Conservation (phyloP, 768 basidiomycete genomes). For the Pleurotus cornucopiae region DNA sequence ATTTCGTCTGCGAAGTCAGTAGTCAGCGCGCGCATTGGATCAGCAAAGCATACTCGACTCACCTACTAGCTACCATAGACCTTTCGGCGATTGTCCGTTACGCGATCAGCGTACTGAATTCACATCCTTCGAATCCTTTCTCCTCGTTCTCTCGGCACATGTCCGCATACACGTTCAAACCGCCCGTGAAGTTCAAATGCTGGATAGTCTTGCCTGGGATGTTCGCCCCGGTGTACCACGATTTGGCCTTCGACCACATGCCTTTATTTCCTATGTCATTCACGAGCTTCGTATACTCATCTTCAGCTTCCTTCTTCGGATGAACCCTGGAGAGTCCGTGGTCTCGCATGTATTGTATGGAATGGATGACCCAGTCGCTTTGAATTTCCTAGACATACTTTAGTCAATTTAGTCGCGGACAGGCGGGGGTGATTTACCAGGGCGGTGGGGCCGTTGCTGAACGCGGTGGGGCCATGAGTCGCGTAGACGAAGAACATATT, state of each 20-base stretch:
- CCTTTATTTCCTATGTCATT: constrained; percentile 10
- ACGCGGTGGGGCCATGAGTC: constrained; percentile 21
- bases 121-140: constrained; percentile 9
- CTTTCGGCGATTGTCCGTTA: too few species aligned
- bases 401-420: not conserved
- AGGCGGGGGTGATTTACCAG: constrained; percentile 12
- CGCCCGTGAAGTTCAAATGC: constrained; percentile 20
- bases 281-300: constrained; percentile 11
- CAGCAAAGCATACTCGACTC: too few species aligned
- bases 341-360: constrained; percentile 14
- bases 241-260: constrained; percentile 17
- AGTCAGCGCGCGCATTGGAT: too few species aligned
- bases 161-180: constrained; percentile 16
- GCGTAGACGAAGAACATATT: constrained; percentile 24
- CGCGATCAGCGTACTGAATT: too few species aligned
- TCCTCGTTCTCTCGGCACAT: constrained; percentile 15
- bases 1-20: too few species aligned
- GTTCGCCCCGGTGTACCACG: constrained; percentile 23
- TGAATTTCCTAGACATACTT: constrained; percentile 17
- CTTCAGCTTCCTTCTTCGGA: constrained; percentile 11
- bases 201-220: constrained; percentile 20
- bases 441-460: constrained; percentile 21
- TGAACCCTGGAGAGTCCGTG: constrained; percentile 11
- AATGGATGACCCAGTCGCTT: constrained; percentile 20
- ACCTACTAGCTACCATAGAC: too few species aligned